Percentiles rank a stretch among this genome's conserved stretches.
These are phyloP conservation scores for Suhomyces guaymorum DNA, from an alignment of 1,139 yeast genomes.

Conservation along the genomic window DNA sequence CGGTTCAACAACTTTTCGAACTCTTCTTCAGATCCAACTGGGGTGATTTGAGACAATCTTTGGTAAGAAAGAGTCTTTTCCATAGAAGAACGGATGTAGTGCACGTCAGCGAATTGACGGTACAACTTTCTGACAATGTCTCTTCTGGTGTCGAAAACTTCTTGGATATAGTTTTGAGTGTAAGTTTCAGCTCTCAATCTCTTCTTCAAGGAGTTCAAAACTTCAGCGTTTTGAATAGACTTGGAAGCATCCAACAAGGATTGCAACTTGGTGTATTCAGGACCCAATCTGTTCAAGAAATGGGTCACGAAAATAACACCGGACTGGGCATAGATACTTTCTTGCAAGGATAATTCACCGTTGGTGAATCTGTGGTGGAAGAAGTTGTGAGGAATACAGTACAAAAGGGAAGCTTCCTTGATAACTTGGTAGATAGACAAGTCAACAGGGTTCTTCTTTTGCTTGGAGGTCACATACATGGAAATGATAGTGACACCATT, in stretches of 20 bases:
- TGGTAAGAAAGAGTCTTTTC: constrained; percentile 88
- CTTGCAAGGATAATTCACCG: constrained; percentile 87
- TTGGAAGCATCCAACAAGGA: constrained; percentile 62
- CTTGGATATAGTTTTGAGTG: constrained; percentile 80
- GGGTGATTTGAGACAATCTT: constrained; percentile 74
- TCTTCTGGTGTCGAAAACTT: constrained; percentile 69
- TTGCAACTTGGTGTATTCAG: constrained; percentile 76
- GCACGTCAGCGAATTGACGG: constrained; percentile 89
- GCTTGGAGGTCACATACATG: constrained; percentile 71
- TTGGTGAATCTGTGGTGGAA: constrained; percentile 74
- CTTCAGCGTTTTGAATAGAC: constrained; percentile 68
- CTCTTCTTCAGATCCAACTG: constrained; percentile 74
- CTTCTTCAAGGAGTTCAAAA: constrained; percentile 77
- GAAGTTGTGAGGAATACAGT: constrained; percentile 85
- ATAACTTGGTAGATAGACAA: constrained; percentile 86
- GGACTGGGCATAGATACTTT: constrained; percentile 90
- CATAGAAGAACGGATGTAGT: constrained; percentile 73
- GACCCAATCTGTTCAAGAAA: constrained; percentile 90
- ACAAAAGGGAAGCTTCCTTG: constrained; percentile 90
- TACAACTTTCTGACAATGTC: constrained; percentile 80
- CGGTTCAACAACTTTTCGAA: constrained; percentile 67
- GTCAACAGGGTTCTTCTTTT: constrained; percentile 50
- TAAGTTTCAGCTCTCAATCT: constrained; percentile 92
- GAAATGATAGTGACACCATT: constrained; percentile 88
- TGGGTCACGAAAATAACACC: constrained; percentile 92